phyloP scores from a whole-genome alignment of 768 basidiomycete genomes.

The Scleroderma citrinum region DNA sequence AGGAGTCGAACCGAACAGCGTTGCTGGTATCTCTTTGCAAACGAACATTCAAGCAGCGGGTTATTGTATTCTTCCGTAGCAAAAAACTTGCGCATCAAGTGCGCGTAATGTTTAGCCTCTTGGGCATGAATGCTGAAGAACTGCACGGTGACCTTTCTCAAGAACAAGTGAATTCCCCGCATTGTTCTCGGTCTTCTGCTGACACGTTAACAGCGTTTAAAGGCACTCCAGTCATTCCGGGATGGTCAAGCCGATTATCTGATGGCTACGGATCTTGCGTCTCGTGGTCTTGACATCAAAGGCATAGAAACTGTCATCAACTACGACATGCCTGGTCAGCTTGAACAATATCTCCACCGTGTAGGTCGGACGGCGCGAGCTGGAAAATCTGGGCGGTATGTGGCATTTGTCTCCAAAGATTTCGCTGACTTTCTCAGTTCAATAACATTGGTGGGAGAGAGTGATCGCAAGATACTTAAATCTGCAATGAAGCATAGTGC shows the following conservation, averaged over 20 bases:
- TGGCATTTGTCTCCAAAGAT: slow-evolving; percentile 6
- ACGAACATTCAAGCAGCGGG: slow-evolving; percentile 75
- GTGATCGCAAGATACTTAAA: slow-evolving; percentile 94
- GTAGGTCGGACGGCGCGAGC: slow-evolving; percentile 97
- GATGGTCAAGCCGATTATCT: slow-evolving; percentile 86
- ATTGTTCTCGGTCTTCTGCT: neutral
- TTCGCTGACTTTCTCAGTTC: slow-evolving; percentile 47
- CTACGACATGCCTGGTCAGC: slow-evolving; percentile 94
- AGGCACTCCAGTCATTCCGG: slow-evolving; percentile 80
- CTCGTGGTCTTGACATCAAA: slow-evolving; percentile 94
- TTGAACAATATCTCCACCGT: slow-evolving; percentile 93
- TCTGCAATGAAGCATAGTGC: slow-evolving; percentile 86
- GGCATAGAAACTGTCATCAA: slow-evolving; percentile 97
- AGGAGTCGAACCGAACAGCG: slow-evolving; percentile 70
- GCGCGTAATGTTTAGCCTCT: slow-evolving; percentile 83
- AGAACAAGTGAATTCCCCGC: slow-evolving; percentile 64
- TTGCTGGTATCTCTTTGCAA: slow-evolving; percentile 81
- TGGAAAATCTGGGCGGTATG: slow-evolving; percentile 84
- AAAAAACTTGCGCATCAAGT: slow-evolving; percentile 98
- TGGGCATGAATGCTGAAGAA: slow-evolving; percentile 88
- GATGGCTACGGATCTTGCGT: slow-evolving; percentile 94
- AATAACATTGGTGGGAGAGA: slow-evolving; percentile 92
- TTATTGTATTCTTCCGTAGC: slow-evolving; percentile 92
- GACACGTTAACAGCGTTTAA: slow-evolving; percentile 57
- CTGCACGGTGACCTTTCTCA: slow-evolving; percentile 94